phyloP scores from a whole-genome alignment of 192 early-diverging fungal genomes.

The Nowakowskiella sp. region DNA sequence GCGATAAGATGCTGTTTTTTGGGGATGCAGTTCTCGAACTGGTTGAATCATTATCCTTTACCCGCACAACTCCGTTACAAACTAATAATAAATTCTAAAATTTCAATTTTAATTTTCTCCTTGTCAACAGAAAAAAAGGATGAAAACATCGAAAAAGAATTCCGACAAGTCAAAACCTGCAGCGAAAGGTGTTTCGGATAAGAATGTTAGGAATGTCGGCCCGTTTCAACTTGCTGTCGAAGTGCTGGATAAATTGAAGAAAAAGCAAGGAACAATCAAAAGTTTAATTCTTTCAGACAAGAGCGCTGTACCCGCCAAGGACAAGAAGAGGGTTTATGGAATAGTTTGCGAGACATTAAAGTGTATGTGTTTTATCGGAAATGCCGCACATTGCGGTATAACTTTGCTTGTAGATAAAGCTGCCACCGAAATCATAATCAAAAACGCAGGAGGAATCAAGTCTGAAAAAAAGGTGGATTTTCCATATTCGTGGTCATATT shows the following conservation, averaged over 20 bases:
- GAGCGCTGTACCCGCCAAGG: constrained; percentile 39
- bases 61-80: too few species aligned
- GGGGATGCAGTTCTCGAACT: too few species aligned
- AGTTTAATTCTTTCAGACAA: constrained; percentile 61
- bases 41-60: too few species aligned
- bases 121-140: too few species aligned
- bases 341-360: constrained; percentile 90
- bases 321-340: constrained; percentile 83
- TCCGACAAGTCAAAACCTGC: too few species aligned
- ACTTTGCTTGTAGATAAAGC: constrained; percentile 20
- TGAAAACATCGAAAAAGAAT: too few species aligned
- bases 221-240: too few species aligned
- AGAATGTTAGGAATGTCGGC: too few species aligned
- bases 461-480: constrained; percentile 10
- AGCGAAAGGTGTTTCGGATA: too few species aligned
- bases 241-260: constrained; percentile 55
- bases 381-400: background rate
- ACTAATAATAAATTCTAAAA: too few species aligned
- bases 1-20: too few species aligned
- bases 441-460: constrained; percentile 13
- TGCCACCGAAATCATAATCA: constrained; percentile 19
- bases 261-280: constrained; percentile 67
- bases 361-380: constrained; percentile 16
- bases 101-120: too few species aligned
- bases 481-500: constrained; percentile 3